Evolutionary conservation across 2,329 filamentous ascomycete genomes (phyloP).

Genomic region (Microascus cirrosus): DNA sequence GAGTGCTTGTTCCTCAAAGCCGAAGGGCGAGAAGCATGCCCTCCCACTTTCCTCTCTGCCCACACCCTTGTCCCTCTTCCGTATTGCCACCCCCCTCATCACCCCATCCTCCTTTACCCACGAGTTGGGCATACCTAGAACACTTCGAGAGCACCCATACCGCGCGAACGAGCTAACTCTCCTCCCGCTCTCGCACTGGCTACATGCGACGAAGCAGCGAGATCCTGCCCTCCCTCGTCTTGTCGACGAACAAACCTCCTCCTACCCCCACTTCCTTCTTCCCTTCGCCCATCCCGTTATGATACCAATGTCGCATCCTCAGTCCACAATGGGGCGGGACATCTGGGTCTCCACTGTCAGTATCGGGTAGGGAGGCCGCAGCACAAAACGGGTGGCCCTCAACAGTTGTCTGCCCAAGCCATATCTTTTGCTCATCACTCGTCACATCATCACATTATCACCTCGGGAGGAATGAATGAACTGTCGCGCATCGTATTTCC

Average conservation of each 20-base stretch:
- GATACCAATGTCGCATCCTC: too few relatives aligned
- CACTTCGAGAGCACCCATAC: too few relatives aligned
- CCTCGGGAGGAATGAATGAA: not conserved
- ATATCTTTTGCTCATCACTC: not conserved
- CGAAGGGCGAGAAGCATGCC: not conserved
- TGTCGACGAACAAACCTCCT: too few relatives aligned
- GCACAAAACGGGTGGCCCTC: not conserved
- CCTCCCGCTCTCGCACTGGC: too few relatives aligned
- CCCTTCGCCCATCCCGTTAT: too few relatives aligned
- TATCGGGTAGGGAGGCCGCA: not conserved
- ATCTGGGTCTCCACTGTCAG: not conserved
- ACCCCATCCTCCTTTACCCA: not conserved
- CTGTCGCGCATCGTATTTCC: not conserved
- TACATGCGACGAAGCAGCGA: too few relatives aligned
- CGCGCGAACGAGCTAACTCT: too few relatives aligned
- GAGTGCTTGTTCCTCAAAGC: not conserved
- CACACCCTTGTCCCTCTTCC: not conserved
- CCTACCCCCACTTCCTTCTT: too few relatives aligned
- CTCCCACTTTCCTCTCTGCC: not conserved
- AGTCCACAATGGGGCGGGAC: too few relatives aligned
- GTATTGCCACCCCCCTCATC: not conserved
- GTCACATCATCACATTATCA: not conserved
- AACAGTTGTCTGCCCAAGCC: not conserved
- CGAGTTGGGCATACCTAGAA: not conserved
- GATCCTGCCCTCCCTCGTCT: too few relatives aligned